Base-by-base conservation (phyloP, 2,329 filamentous ascomycete genomes). In the Scedosporium dehoogii region DNA sequence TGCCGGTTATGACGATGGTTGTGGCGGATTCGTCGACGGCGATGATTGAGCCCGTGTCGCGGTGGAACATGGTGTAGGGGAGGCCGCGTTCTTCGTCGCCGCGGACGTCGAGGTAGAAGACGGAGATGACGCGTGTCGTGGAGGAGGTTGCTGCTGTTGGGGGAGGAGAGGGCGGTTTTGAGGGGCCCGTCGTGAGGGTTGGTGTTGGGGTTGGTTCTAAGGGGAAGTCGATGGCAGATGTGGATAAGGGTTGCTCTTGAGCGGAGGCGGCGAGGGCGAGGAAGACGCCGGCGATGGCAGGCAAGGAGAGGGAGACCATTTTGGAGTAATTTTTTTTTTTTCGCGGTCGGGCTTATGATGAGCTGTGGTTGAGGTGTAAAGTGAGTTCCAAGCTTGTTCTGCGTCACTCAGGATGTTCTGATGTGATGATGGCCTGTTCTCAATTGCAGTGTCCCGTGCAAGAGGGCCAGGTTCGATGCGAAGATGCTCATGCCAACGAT, bases 71-170 rank as follows among this genome's bases (percentile, higher is more conserved):
- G 18, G 68, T 68, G 62, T 68, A 69, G 0, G 67, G 69, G 33
- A 69, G 63, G 27, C 66, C 67, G 51, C 41, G 38, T 18, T 70
- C 67, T 59, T 67, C 67, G 48, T 61, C 67, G 3, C 66, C 67
- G 59, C 59, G 59, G 29, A 68, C 66, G 65, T 67, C 65, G 58
- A 69, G 64, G 65, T 66, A 70, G 63, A 68, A 70, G 58, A 70
- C 63, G 41, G 66, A 64, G 58, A 69, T 63, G 10, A 67, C 62
- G 38, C 58, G 62, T 46, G 67, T 69, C 12, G 65, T 25, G 21
- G 62, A 62, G n/a, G 65, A 62, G 16, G 65, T 64, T 53, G 60
- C 57, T 58, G 55, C 29, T 16, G 51, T 25, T 38, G 33, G 10
- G 33, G 33, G 3, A 12, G 33, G 14, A 38, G 33, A 12, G 33